These are phyloP conservation scores for Candida ulmi DNA, from an alignment of 805 yeast genomes.

Conservation along the genomic window DNA sequence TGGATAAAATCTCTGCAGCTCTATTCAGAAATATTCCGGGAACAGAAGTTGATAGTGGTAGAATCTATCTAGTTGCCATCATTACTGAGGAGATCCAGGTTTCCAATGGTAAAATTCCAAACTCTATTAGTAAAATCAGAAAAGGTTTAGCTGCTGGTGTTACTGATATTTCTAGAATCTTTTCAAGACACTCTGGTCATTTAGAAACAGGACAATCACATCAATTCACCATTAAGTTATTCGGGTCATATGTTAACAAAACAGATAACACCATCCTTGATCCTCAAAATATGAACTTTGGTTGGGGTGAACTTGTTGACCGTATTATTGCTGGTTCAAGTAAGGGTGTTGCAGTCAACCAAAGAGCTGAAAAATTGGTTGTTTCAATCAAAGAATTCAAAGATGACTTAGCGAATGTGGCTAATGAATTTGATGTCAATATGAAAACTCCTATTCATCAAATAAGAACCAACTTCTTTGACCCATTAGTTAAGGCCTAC, in stretches of 20 bases:
- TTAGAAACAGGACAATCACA: conserved; percentile 58
- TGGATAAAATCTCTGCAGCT: conserved; percentile 73
- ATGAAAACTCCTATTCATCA: conserved; percentile 52
- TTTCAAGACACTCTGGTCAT: conserved; percentile 58
- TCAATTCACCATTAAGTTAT: conserved; percentile 65
- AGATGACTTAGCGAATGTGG: conserved; percentile 31
- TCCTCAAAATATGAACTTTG: conserved; percentile 46
- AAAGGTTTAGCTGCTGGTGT: conserved; percentile 89
- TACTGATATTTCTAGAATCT: conserved; percentile 74
- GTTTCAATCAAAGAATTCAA: conserved; percentile 71
- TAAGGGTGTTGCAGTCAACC: conserved; percentile 74
- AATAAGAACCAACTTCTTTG: conserved; percentile 59
- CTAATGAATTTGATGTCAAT: conserved; percentile 28
- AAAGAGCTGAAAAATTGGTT: conserved; percentile 67
- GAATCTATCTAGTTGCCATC: conserved; percentile 71
- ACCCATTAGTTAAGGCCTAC: conserved; percentile 52
- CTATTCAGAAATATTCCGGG: conserved; percentile 73
- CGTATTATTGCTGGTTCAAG: conserved; percentile 71
- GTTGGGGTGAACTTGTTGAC: conserved; percentile 87
- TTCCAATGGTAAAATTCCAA: conserved; percentile 18
- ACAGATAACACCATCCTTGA: conserved; percentile 27
- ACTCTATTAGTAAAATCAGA: conserved; percentile 39
- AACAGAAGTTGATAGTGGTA: conserved; percentile 53
- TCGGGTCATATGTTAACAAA: conserved; percentile 55
- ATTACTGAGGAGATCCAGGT: conserved; percentile 65